Base-by-base conservation (phyloP, 192 early-diverging fungal species). In the Funneliformis mosseae region DNA sequence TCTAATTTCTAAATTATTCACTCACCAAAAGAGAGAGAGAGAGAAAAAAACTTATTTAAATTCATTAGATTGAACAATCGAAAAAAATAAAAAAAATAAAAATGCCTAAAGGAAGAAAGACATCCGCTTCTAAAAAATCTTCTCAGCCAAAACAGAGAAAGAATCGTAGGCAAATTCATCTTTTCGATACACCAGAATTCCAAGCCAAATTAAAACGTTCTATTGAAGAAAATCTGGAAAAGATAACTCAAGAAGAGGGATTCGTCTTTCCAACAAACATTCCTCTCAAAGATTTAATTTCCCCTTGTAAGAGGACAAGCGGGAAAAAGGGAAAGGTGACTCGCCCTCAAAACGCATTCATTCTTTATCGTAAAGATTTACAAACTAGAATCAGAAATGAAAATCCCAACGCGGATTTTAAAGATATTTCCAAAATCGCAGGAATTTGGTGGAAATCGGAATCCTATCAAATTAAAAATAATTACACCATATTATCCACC, bases 251-350 rank as follows among this genome's bases (percentile, higher is more conserved):
- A 16, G 48, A 55, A 18, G 48, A 55, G 5, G 48, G 48, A 18
- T 55, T 55, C 18, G 18, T 16, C 48, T 55, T 55, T 16, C 48
- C 48, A 55, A 55, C 48, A 18, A 12, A 55, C 5, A 55, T 55
- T 55, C 48, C 48, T 1, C 5, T 55, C 4, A 16, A 55, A 18
- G 14, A 55, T 5, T 55, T 55, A 55, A 4, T 55, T 4, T 64
- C 77, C 1, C 77, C 77, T n/a, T 78, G 77, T 28, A 78, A 78
- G 28, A 78, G 68, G 48, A 78, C 62, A 69, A 25, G 77, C 7
- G 61, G 60, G 21, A 67, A 69, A 10, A 23, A 14, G 16, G 61
- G 60, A 25, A 70, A 39, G 42, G 39, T 68, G 5, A 43, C 55
- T 38, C 77, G 77, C 21, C 77, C 77, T 27, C 77, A 78, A 55